Evolutionary conservation across 352 stramenopile genomes (phyloP).

Genomic region (Pythium myriotylum): DNA sequence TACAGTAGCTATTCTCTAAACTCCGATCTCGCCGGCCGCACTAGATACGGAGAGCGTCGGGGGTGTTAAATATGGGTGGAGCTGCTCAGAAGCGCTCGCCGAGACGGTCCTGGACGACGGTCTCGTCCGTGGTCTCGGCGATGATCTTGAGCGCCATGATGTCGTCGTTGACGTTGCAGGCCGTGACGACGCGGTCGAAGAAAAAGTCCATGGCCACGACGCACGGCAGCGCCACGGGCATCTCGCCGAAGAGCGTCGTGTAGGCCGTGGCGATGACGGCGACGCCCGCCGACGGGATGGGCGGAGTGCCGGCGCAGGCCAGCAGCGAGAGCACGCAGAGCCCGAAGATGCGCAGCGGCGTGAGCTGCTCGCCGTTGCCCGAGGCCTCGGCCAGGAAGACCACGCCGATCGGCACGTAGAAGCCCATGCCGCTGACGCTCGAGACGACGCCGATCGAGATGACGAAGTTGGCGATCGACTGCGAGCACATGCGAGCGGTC

Average conservation of each 20-base stretch:
- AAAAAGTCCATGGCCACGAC: conserved; percentile 70
- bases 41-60: too few species aligned
- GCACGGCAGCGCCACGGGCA: conserved; percentile 53
- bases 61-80: too few species aligned
- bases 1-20: too few species aligned
- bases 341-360: conserved; percentile 38
- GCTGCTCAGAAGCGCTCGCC: conserved; percentile 36
- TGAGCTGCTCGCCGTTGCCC: conserved; percentile 53
- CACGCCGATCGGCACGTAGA: conserved; percentile 63
- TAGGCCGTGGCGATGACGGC: conserved; percentile 65
- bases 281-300: conserved; percentile 53
- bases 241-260: conserved; percentile 59
- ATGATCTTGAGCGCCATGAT: conserved; percentile 77
- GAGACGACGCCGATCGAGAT: conserved; percentile 72
- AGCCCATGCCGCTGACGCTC: conserved; percentile 54
- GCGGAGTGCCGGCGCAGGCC: conserved; percentile 47
- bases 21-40: too few species aligned
- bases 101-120: conserved; percentile 51
- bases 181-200: conserved; percentile 56
- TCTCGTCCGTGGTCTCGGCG: conserved; percentile 70
- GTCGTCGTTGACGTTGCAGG: conserved; percentile 80
- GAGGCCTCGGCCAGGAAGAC: conserved; percentile 66
- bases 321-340: conserved; percentile 65
- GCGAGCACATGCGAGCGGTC: conserved; percentile 55
- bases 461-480: conserved; percentile 71